phyloP scores from a whole-genome alignment of 441 rosid species.

The Croton laevigatus region DNA sequence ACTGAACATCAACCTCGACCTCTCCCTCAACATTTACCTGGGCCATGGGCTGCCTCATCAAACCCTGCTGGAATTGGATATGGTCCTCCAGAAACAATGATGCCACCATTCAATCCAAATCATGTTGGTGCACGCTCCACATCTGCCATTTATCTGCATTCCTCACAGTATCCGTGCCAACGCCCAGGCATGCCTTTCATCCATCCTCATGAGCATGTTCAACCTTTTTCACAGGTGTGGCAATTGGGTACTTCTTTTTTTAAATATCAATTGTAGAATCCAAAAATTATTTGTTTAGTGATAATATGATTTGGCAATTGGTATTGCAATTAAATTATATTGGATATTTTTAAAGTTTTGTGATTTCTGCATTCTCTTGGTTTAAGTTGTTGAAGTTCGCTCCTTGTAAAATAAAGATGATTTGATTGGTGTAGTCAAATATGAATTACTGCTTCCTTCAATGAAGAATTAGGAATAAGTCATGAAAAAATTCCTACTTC shows the following conservation, averaged over 20 bases:
- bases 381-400: not conserved
- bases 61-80: slow-evolving; percentile 56
- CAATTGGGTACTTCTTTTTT: slow-evolving; percentile 6
- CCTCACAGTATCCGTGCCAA: slow-evolving; percentile 74
- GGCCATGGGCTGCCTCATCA: slow-evolving; percentile 53
- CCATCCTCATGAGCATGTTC: slow-evolving; percentile 60
- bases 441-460: not conserved
- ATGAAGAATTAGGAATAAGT: not conserved
- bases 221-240: slow-evolving; percentile 66
- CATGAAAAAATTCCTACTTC: not conserved
- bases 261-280: not conserved
- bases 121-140: slow-evolving; percentile 53
- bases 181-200: slow-evolving; percentile 66
- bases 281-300: not conserved
- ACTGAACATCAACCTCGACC: slow-evolving; percentile 56
- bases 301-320: not conserved
- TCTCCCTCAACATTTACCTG: slow-evolving; percentile 57
- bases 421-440: not conserved
- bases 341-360: not conserved
- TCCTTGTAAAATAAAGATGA: not conserved
- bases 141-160: slow-evolving; percentile 53
- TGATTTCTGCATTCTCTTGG: not conserved
- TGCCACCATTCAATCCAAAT: slow-evolving; percentile 58
- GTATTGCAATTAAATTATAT: not conserved
- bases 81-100: slow-evolving; percentile 74